Percentiles rank a stretch among this genome's conserved stretches.
Conservation (phyloP, 106 monocot species). For the Iris macrosiphon region DNA sequence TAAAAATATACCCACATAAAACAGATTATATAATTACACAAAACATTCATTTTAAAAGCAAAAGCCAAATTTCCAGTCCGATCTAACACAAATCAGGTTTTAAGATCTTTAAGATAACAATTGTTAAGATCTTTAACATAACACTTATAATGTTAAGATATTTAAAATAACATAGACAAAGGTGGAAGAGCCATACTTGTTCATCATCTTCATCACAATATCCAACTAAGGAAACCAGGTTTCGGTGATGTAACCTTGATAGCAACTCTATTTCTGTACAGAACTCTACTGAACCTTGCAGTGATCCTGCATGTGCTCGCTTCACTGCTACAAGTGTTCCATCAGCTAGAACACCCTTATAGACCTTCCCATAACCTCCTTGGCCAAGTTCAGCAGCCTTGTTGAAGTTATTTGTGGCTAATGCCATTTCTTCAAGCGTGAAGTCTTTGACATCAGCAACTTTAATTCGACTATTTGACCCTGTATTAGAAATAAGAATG, state of each 20-base stretch:
- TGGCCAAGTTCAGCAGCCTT: slow-evolving; percentile 50
- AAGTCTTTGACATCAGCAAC: slow-evolving; percentile 52
- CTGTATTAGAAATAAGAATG: slow-evolving; percentile 22
- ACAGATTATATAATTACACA: too few species aligned
- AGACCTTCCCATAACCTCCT: slow-evolving; percentile 82
- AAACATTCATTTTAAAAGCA: too few species aligned
- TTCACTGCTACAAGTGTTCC: slow-evolving; percentile 68
- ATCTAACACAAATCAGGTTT: too few species aligned
- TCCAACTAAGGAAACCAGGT: slow-evolving; percentile 61
- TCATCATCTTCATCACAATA: slow-evolving; percentile 73
- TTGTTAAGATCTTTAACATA: neutral
- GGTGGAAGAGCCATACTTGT: slow-evolving; percentile 35
- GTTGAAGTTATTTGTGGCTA: slow-evolving; percentile 50
- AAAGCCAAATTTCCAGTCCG: too few species aligned
- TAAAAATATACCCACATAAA: too few species aligned
- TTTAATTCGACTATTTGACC: slow-evolving; percentile 31
- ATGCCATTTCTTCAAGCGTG: slow-evolving; percentile 49
- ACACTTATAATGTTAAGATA: neutral
- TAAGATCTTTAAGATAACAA: neutral
- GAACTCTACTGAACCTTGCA: slow-evolving; percentile 81
- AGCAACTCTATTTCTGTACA: slow-evolving; percentile 63
- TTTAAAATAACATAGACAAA: neutral
- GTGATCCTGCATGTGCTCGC: slow-evolving; percentile 57
- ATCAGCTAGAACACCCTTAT: slow-evolving; percentile 60
- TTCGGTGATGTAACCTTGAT: slow-evolving; percentile 66